These are phyloP conservation scores for Pythium graminicola DNA, from an alignment of 352 stramenopile species.

Conservation along the genomic window DNA sequence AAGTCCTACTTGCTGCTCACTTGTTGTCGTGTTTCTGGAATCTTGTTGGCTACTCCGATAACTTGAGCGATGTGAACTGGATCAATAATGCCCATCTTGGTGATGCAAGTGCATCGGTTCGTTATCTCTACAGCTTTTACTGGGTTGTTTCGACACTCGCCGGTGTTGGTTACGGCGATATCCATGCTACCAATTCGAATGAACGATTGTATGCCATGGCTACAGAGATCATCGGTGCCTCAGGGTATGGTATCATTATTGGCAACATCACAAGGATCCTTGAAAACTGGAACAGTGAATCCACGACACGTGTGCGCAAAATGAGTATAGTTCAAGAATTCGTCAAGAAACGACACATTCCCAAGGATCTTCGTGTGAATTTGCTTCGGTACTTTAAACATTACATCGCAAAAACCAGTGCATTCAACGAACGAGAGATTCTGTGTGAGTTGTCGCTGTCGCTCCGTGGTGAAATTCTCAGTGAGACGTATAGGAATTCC, in stretches of 20 bases:
- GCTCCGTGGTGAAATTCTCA: slow-evolving; percentile 62
- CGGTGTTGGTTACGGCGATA: slow-evolving; percentile 78
- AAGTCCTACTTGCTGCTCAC: slow-evolving; percentile 67
- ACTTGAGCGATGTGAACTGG: slow-evolving; percentile 39
- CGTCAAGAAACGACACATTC: slow-evolving; percentile 53
- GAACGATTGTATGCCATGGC: slow-evolving; percentile 69
- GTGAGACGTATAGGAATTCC: slow-evolving; percentile 66
- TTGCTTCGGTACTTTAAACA: slow-evolving; percentile 72
- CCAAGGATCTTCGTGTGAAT: slow-evolving; percentile 38
- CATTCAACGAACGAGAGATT: slow-evolving; percentile 69
- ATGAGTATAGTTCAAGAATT: slow-evolving; percentile 63
- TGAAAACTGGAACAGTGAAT: slow-evolving; percentile 69
- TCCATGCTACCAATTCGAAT: slow-evolving; percentile 59
- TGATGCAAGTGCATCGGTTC: slow-evolving; percentile 24
- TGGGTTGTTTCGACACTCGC: slow-evolving; percentile 79
- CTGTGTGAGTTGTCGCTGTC: slow-evolving; percentile 73
- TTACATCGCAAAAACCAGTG: slow-evolving; percentile 71
- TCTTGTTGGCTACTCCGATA: slow-evolving; percentile 40
- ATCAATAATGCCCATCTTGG: slow-evolving; percentile 29
- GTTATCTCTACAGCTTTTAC: slow-evolving; percentile 81
- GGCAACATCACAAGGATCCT: slow-evolving; percentile 81
- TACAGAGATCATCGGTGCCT: slow-evolving; percentile 65
- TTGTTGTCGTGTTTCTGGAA: slow-evolving; percentile 79
- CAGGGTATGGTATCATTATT: slow-evolving; percentile 77
- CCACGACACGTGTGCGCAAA: slow-evolving; percentile 42